Evolutionary conservation across 1,284 basidiomycete genomes (phyloP).

Genomic region (Kwoniella shivajii): DNA sequence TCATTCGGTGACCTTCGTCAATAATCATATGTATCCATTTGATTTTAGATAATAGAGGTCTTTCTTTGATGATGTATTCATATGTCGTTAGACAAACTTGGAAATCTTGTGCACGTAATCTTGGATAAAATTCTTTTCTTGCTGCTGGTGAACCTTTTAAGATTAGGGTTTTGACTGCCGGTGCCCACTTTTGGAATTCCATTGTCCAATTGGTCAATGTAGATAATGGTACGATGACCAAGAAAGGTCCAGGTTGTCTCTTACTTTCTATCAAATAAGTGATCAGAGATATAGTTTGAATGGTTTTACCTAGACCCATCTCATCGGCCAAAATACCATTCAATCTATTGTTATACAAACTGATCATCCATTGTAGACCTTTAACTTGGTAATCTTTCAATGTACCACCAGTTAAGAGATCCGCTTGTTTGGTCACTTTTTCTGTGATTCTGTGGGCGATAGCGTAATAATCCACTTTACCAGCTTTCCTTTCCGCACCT

Average conservation of each 20-base stretch:
- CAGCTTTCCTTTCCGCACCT: constrained; percentile 58
- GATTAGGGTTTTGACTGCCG: constrained; percentile 76
- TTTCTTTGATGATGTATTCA: constrained; percentile 99
- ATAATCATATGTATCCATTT: constrained; percentile 99
- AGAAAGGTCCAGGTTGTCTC: constrained; percentile 88
- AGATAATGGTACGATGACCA: constrained; percentile 96
- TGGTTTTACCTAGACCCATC: constrained; percentile 96
- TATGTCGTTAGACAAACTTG: constrained; percentile 97
- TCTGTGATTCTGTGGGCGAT: constrained; percentile 94
- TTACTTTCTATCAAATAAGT: constrained; percentile 95
- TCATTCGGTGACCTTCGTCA: constrained; percentile 99
- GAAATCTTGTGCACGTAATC: constrained; percentile 64
- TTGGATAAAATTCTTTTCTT: constrained; percentile 48
- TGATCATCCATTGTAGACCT: constrained; percentile 97
- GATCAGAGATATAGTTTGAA: constrained; percentile 94
- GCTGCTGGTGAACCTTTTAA: constrained; percentile 88
- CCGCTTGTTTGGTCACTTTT: constrained; percentile 80
- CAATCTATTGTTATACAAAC: constrained; percentile 85
- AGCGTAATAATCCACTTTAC: constrained; percentile 94
- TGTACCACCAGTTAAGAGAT: constrained; percentile 74
- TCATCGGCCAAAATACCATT: constrained; percentile 94
- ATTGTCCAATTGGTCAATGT: constrained; percentile 99
- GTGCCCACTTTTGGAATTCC: constrained; percentile 98
- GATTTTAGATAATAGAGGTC: constrained; percentile 82
- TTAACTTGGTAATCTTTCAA: constrained; percentile 96